Conservation (phyloP, 1,139 yeast species). For the Taphrina confusa region DNA sequence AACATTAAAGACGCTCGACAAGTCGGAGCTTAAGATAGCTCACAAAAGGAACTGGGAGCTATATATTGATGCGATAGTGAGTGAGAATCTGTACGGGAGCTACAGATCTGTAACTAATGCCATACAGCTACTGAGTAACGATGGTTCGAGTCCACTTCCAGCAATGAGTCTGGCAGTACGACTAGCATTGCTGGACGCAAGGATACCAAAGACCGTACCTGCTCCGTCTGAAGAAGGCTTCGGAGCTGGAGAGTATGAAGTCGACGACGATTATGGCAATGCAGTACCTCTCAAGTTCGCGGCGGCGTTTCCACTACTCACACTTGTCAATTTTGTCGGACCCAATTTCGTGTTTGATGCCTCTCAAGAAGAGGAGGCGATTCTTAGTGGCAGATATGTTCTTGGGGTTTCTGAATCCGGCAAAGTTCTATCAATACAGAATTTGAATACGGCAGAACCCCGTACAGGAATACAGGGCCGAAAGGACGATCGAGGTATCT, state of each 20-base stretch:
- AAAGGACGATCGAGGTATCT: conserved; percentile 16
- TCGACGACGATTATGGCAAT: conserved; percentile 29
- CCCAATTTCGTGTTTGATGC: conserved; percentile 24
- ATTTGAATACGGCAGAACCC: conserved; percentile 12
- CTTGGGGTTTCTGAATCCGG: conserved; percentile 22
- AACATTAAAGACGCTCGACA: conserved; percentile 12
- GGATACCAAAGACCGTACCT: conserved; percentile 19
- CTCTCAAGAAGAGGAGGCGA: conserved; percentile 21
- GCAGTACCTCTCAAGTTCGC: conserved; percentile 18
- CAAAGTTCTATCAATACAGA: not conserved
- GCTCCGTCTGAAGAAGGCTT: conserved; percentile 3
- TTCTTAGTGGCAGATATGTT: conserved; percentile 16
- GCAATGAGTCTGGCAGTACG: conserved; percentile 27
- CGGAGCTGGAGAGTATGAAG: conserved; percentile 17
- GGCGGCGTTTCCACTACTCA: conserved; percentile 12
- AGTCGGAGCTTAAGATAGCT: conserved; percentile 9
- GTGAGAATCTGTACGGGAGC: not conserved
- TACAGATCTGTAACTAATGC: not conserved
- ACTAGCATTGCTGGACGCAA: conserved; percentile 32
- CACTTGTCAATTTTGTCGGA: conserved; percentile 16
- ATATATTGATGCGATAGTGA: conserved; percentile 17
- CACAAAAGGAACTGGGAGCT: conserved; percentile 23
- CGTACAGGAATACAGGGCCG: conserved; percentile 25
- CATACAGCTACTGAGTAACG: conserved; percentile 13
- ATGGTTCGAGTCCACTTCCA: conserved; percentile 24